Evolutionary conservation across 352 stramenopile genomes (phyloP).

Genomic region (Pythium rhizo-oryzae): DNA sequence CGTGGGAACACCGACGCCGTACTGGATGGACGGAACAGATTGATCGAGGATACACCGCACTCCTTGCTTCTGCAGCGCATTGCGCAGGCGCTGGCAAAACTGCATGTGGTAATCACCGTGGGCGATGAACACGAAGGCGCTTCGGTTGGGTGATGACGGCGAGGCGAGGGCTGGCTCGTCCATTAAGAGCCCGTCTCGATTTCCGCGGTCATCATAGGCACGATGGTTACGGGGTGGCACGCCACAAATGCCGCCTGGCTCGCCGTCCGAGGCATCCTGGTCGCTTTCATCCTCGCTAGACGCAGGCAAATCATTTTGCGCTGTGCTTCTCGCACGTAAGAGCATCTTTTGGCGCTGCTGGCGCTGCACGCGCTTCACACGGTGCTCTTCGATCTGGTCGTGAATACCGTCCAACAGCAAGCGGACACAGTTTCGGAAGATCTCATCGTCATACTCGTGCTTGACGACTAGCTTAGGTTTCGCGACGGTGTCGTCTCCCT

Average conservation of each 20-base stretch:
- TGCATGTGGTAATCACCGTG: conserved; percentile 74
- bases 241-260: conserved; percentile 14
- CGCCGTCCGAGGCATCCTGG: conserved; percentile 15
- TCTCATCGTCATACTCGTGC: conserved; percentile 62
- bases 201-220: conserved; percentile 3
- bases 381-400: conserved; percentile 83
- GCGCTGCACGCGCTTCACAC: conserved; percentile 46
- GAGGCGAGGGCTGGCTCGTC: background rate
- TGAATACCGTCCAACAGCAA: conserved; percentile 81
- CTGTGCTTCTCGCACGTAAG: conserved; percentile 29
- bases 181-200: background rate
- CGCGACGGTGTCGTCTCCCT: conserved; percentile 18
- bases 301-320: conserved; percentile 9
- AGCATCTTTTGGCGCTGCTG: conserved; percentile 39
- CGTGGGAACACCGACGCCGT: conserved; percentile 24
- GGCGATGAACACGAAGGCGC: conserved; percentile 69
- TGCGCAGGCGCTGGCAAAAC: conserved; percentile 66
- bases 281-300: conserved; percentile 28
- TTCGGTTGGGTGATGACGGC: background rate
- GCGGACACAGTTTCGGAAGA: conserved; percentile 64
- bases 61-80: conserved; percentile 58
- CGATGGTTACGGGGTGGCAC: conserved; percentile 3
- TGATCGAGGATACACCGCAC: conserved; percentile 63
- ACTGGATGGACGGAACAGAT: conserved; percentile 51
- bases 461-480: conserved; percentile 28